Base-by-base conservation (phyloP, 192 early-diverging fungal species). In the Phycomyces blakesleeanus region DNA sequence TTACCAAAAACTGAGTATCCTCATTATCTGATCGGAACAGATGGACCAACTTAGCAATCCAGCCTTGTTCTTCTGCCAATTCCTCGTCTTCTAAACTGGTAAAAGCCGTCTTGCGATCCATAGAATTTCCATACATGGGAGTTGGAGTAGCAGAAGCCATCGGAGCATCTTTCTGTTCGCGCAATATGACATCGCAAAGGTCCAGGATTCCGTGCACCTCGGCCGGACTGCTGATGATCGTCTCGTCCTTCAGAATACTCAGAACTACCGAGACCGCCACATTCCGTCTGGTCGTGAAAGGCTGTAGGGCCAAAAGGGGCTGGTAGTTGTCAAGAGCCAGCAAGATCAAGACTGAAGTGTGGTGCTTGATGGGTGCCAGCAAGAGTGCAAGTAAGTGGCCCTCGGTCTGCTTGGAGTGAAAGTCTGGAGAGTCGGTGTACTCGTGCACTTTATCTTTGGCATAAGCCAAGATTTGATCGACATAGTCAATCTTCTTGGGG, bases 401-500 rank as follows among this genome's bases (percentile, higher is more conserved):
- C 37, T 85, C 72, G 4, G 93, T 91, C 20, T 83, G 82, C 24
- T 85, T 77, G 57, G 81, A 82, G 54, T 86, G 85, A 3, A 91
- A 76, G 24, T 90, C 92, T 5, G 89, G 85, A 26, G 83, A 86
- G 42, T 81, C 81, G 7, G 63, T 61, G 51, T 82, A 79, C 40
- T 89, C 87, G 47, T 74, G 62, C 10, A 90, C 79, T 72, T 91
- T 85, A 26, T 83, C 89, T 65, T 90, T 91, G 25, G 93, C 90
- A 83, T 91, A 96, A 15, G 84, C 91, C 24, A 99, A 79, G 27
- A 99, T 91, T 69, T 89, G 87, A 75, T 97, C 94, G 3, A 96
- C 89, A 53, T 94, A 90, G 39, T 87, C 89, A 40, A 94, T 70
- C 40, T 85, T 84, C 16, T 92, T 89, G 8, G 97, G 97, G 57